These are phyloP conservation scores for Neurospora sublineolata DNA, from an alignment of 495 filamentous ascomycete species.

Conservation along the genomic window DNA sequence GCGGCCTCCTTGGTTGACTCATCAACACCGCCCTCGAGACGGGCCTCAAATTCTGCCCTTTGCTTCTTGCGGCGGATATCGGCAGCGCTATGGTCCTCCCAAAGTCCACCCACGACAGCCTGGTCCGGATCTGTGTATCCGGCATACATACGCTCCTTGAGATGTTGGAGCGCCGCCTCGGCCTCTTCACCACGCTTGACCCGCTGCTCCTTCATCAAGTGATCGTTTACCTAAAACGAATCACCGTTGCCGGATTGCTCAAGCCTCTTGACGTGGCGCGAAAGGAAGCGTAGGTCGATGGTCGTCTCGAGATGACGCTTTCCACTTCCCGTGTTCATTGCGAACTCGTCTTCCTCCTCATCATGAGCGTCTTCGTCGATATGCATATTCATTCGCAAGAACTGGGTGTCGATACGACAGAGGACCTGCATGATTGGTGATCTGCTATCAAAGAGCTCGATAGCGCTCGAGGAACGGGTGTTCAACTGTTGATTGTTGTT, in stretches of 20 bases:
- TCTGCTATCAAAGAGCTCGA: constrained; percentile 11
- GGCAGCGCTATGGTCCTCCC: constrained; percentile 14
- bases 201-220: constrained; percentile 6
- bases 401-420: constrained; percentile 10
- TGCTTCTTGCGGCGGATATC: constrained; percentile 5
- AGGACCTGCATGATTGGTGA: constrained; percentile 9
- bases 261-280: constrained; percentile 2
- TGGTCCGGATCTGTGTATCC: constrained; percentile 4
- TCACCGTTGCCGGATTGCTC: not conserved
- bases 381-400: constrained; percentile 16
- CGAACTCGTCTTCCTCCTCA: not conserved
- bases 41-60: not conserved
- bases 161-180: not conserved
- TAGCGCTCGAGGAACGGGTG: not conserved
- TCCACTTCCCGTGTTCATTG: not conserved
- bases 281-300: constrained; percentile 15
- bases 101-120: constrained; percentile 6
- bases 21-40: constrained; percentile 6
- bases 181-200: constrained; percentile 2
- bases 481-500: not conserved
- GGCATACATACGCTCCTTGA: constrained; percentile 10
- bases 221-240: constrained; percentile 10
- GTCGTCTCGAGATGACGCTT: constrained; percentile 18
- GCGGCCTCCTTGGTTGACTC: not conserved
- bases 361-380: constrained; percentile 2